These are phyloP conservation scores for Halophytophthora polymorphica DNA, from an alignment of 352 stramenopile genomes.

Conservation along the genomic window DNA sequence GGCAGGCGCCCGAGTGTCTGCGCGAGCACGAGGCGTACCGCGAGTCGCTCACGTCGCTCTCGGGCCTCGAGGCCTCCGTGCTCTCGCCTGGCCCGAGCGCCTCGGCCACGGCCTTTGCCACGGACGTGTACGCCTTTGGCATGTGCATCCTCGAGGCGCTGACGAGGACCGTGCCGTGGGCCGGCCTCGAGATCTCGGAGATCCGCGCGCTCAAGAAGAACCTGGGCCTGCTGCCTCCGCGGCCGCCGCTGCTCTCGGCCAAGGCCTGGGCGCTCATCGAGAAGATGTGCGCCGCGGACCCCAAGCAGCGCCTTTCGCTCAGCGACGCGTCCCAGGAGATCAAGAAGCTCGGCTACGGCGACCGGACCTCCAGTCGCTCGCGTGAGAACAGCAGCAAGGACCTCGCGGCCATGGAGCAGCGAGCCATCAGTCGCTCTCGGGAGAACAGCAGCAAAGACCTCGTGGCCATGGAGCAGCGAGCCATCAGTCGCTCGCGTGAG, in stretches of 20 bases:
- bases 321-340: slow-evolving; percentile 47
- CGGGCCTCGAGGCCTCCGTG: slow-evolving; percentile 10
- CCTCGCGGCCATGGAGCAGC: slow-evolving; percentile 9
- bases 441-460: slow-evolving; percentile 13
- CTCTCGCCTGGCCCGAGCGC: slow-evolving; percentile 13
- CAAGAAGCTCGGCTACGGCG: slow-evolving; percentile 43
- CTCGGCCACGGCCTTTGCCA: slow-evolving; percentile 34
- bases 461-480: slow-evolving; percentile 13
- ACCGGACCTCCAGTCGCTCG: slow-evolving; percentile 17
- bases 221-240: slow-evolving; percentile 45
- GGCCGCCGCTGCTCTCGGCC: slow-evolving; percentile 34
- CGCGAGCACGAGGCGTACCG: slow-evolving; percentile 29
- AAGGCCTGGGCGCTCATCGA: slow-evolving; percentile 57
- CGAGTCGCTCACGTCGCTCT: slow-evolving; percentile 24
- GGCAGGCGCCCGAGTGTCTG: slow-evolving; percentile 66
- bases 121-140: slow-evolving; percentile 72
- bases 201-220: slow-evolving; percentile 58
- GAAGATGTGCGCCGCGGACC: slow-evolving; percentile 60
- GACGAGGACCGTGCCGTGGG: slow-evolving; percentile 50
- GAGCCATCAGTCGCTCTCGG: slow-evolving; percentile 14
- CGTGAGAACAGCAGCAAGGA: slow-evolving; percentile 19
- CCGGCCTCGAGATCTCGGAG: slow-evolving; percentile 33
- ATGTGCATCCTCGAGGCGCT: slow-evolving; percentile 77
- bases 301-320: slow-evolving; percentile 38
- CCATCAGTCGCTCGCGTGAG: slow-evolving; percentile 9